phyloP scores from a whole-genome alignment of 345 rosid genomes.

The Moringa oleifera region DNA sequence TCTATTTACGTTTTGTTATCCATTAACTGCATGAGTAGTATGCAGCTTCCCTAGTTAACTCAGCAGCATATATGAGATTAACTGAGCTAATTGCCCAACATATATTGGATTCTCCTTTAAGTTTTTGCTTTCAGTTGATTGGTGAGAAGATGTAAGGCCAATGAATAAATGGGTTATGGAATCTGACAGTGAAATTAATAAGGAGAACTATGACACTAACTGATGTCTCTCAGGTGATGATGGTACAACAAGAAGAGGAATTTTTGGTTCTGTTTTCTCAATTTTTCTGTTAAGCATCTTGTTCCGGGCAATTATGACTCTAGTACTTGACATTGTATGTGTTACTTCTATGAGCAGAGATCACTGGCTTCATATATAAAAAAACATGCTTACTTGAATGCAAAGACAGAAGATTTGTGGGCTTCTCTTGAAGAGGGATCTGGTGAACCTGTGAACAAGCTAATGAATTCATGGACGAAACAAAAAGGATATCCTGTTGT shows the following conservation, averaged over 20 bases:
- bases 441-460: constrained; percentile 83
- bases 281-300: background rate
- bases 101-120: too few species aligned
- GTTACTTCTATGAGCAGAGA: constrained; percentile 39
- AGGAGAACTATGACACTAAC: too few species aligned
- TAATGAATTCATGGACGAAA: constrained; percentile 93
- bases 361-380: constrained; percentile 89
- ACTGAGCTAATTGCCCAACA: too few species aligned
- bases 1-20: too few species aligned
- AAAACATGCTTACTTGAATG: constrained; percentile 70
- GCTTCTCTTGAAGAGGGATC: constrained; percentile 84
- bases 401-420: constrained; percentile 94
- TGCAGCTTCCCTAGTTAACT: too few species aligned
- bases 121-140: too few species aligned
- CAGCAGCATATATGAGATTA: too few species aligned
- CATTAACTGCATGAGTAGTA: too few species aligned
- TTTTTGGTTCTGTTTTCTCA: background rate
- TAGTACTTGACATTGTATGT: background rate
- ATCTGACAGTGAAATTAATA: too few species aligned
- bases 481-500: constrained; percentile 91
- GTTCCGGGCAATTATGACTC: constrained; percentile 11
- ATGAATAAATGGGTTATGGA: too few species aligned
- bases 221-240: background rate
- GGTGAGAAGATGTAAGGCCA: too few species aligned
- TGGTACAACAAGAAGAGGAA: background rate